A percentile compares a stretch with the other conserved stretches of the same genome.
Conservation (phyloP, 176 grass and related monocot species). For the Cenchrus purpureus region DNA sequence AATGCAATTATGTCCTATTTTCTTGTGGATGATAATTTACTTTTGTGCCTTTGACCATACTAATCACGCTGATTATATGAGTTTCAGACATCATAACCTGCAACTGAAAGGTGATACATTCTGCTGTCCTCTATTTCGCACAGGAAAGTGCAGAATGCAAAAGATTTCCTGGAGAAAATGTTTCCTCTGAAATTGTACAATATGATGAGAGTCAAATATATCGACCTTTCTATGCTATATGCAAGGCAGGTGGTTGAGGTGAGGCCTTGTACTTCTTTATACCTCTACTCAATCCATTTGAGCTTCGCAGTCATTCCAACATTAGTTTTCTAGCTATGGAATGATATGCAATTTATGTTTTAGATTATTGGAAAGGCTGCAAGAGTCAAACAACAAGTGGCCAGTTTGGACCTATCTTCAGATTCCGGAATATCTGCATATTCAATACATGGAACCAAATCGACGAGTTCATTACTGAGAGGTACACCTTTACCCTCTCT, state of each 20-base stretch:
- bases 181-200: not conserved
- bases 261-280: not conserved
- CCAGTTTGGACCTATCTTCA: not conserved
- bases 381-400: not conserved
- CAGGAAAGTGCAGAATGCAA: not conserved
- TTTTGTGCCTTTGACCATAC: too few relatives aligned
- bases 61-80: too few relatives aligned
- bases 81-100: not conserved
- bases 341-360: not conserved
- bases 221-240: not conserved
- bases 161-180: not conserved
- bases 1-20: not conserved
- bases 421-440: not conserved
- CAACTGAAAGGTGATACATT: not conserved
- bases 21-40: not conserved
- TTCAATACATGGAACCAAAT: not conserved
- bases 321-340: not conserved
- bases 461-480: not conserved
- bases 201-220: not conserved
- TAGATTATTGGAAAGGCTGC: not conserved
- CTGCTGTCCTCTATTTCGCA: not conserved
- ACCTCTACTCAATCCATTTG: not conserved
- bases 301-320: too few relatives aligned
- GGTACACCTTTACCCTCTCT: not conserved
- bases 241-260: too few relatives aligned